Evolutionary conservation across 208 protist genomes (phyloP), one percentile per base, ranked within the genome.

Genomic region (Leishmania tarentolae): DNA sequence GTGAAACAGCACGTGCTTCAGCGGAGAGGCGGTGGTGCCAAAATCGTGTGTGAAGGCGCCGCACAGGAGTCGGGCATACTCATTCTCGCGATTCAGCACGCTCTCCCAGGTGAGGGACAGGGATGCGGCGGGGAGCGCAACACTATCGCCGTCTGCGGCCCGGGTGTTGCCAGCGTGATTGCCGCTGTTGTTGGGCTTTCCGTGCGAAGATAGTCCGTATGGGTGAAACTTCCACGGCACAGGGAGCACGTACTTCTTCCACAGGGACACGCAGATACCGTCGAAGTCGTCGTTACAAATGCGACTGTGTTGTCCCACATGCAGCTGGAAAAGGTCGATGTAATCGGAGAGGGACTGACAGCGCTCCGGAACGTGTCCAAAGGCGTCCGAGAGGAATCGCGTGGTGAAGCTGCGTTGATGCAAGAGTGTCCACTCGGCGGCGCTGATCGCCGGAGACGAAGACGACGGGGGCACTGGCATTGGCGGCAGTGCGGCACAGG

Each of bases 251-350:
- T 90, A 94, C 37, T 53, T 76, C 79, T 90, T 85, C 79, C 87
- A 90, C n/a, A 93, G 37, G 13, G 93, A 96, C 3, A 94, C 86
- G 72, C 90, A 93, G 50, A 93, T 93, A 3, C 92, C 92, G 19
- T 90, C 86, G 57, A 87, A 88, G 56, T 90, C 79, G 84, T 91
- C 85, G 46, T 68, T 88, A 65, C 83, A 77, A 31, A 96, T 84
- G 75, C 87, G 91, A 73, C 93, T 94, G 75, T 89, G 90, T 56
- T 83, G 80, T 13, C 93, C 93, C 31, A 96, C 85, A 69, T 96
- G 90, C 9, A 94, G 84, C 78, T 92, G 90, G 78, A 96, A 95
- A 44, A 95, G 85, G 76, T 95, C 87, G 61, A 92, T 86, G 56
- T 87, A 92, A 46, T 94, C 93, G 21, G 83, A 79, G 21, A 96